phyloP scores from a whole-genome alignment of 345 rosid species.

The Murraya paniculata region DNA sequence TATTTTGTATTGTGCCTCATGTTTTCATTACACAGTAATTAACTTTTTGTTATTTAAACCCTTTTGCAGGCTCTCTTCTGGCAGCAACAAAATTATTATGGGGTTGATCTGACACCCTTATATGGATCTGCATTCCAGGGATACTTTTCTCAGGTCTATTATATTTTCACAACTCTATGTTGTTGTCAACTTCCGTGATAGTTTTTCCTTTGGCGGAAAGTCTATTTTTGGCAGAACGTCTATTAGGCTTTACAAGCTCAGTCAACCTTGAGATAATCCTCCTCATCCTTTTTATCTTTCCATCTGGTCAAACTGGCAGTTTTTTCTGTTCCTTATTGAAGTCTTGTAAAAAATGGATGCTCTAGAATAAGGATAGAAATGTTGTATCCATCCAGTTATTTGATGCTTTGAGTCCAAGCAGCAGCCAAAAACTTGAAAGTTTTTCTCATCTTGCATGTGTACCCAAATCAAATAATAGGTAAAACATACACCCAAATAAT shows the following conservation, averaged over 20 bases:
- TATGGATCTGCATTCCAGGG: slow-evolving; percentile 85
- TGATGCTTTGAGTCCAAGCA: neutral
- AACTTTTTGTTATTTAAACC: neutral
- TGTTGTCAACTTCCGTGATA: neutral
- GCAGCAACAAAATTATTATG: slow-evolving; percentile 94
- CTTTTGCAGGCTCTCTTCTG: slow-evolving; percentile 82
- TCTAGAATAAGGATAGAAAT: neutral
- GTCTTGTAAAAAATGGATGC: neutral
- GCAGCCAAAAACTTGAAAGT: neutral
- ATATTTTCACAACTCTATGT: neutral
- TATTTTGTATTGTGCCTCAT: neutral
- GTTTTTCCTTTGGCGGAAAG: neutral
- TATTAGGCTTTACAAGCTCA: neutral
- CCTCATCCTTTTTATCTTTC: neutral
- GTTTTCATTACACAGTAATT: neutral
- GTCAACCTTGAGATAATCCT: neutral
- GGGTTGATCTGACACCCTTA: slow-evolving; percentile 85
- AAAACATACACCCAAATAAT: neutral
- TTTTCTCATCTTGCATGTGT: neutral
- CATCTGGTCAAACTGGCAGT: neutral
- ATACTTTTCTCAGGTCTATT: slow-evolving; percentile 89
- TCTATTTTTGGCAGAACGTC: neutral
- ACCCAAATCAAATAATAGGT: neutral
- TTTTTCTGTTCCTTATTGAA: neutral
- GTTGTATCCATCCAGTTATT: neutral